Evolutionary conservation across 495 filamentous ascomycete species (phyloP).

Genomic region (Cercophora scortea): DNA sequence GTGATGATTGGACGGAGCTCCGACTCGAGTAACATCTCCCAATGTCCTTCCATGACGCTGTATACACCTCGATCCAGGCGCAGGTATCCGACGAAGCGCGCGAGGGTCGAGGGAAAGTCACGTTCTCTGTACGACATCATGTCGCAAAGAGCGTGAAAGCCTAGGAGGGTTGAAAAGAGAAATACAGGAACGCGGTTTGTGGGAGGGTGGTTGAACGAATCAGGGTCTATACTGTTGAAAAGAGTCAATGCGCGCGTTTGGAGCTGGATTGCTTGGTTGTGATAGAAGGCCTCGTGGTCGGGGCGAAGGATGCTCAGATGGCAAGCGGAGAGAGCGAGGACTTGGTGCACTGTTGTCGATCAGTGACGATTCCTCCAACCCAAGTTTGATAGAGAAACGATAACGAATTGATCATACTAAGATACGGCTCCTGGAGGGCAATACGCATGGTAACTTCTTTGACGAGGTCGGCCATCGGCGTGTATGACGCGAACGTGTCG

Average conservation of each 20-base stretch:
- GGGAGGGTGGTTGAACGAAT: slow-evolving; percentile 6
- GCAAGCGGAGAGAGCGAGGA: slow-evolving; percentile 37
- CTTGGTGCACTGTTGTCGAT: slow-evolving; percentile 24
- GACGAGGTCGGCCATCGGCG: not conserved
- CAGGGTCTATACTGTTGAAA: slow-evolving; percentile 32
- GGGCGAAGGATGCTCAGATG: slow-evolving; percentile 32
- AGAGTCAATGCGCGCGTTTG: slow-evolving; percentile 39
- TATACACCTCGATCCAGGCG: slow-evolving; percentile 38
- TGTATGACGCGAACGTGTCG: slow-evolving; percentile 3
- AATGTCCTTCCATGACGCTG: slow-evolving; percentile 16
- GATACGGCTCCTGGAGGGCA: slow-evolving; percentile 20
- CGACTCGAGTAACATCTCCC: slow-evolving; percentile 12
- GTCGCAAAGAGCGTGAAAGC: slow-evolving; percentile 41
- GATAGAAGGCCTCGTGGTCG: slow-evolving; percentile 25
- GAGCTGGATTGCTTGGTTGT: slow-evolving; percentile 37
- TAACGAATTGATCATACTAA: slow-evolving; percentile 8
- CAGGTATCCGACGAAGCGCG: slow-evolving; percentile 32
- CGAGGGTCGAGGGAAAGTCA: slow-evolving; percentile 30
- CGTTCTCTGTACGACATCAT: slow-evolving; percentile 18
- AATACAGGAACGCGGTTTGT: slow-evolving; percentile 37
- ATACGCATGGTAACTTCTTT: slow-evolving; percentile 7
- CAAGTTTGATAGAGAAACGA: too few relatives aligned
- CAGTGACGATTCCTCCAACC: too few relatives aligned
- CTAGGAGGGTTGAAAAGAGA: slow-evolving; percentile 41
- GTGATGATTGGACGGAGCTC: slow-evolving; percentile 19